These are phyloP conservation scores for Erodium texanum DNA, from an alignment of 441 rosid species.

Conservation along the genomic window DNA sequence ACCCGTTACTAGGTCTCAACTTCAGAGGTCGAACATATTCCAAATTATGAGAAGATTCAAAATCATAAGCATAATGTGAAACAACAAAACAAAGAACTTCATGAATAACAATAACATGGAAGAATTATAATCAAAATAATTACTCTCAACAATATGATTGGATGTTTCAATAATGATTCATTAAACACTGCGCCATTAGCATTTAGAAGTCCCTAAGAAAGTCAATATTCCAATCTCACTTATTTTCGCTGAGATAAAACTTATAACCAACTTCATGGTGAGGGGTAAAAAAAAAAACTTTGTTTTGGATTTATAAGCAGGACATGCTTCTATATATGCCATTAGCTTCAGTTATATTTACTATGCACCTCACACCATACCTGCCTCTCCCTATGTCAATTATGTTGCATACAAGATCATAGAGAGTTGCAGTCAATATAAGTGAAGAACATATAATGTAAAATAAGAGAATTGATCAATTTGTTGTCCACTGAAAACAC, in stretches of 20 bases:
- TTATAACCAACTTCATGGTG: neutral
- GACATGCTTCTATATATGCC: neutral
- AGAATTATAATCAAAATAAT: neutral
- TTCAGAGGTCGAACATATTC: too few species aligned
- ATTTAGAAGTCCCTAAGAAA: neutral
- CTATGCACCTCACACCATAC: neutral
- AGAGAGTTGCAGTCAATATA: neutral
- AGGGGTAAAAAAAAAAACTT: neutral
- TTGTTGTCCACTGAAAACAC: neutral
- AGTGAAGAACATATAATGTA: neutral
- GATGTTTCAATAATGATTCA: conserved; percentile 2
- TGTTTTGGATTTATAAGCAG: neutral
- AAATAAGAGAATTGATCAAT: neutral
- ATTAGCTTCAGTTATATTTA: neutral
- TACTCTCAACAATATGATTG: neutral
- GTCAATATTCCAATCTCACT: neutral
- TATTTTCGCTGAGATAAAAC: neutral
- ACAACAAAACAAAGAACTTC: neutral
- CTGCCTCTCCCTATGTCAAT: neutral
- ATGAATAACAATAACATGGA: neutral
- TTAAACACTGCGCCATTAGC: neutral
- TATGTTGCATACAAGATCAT: neutral
- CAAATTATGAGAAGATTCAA: conserved; percentile 3
- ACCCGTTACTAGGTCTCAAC: too few species aligned
- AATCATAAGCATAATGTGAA: neutral